These are phyloP conservation scores for Talaromyces liani DNA, from an alignment of 495 filamentous ascomycete genomes.

Conservation along the genomic window DNA sequence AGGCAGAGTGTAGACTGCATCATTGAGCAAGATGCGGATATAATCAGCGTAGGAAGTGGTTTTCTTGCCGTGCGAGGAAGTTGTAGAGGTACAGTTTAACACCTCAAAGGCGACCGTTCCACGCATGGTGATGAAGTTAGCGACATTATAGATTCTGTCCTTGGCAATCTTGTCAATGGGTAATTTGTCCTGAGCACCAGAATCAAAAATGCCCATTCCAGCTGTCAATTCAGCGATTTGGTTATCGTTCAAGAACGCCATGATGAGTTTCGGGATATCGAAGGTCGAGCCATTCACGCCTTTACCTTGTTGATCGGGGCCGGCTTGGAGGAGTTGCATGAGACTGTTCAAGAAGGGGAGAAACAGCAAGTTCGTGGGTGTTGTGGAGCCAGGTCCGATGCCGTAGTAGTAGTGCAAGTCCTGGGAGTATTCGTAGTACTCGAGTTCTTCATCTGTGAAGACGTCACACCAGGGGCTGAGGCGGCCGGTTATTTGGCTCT, in stretches of 20 bases:
- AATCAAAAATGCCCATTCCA: slow-evolving; percentile 49
- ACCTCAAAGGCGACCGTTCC: slow-evolving; percentile 48
- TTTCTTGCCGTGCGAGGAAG: slow-evolving; percentile 2
- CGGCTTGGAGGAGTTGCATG: slow-evolving; percentile 36
- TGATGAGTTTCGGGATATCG: slow-evolving; percentile 38
- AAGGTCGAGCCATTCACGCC: slow-evolving; percentile 29
- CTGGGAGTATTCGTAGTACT: slow-evolving; percentile 50
- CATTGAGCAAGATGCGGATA: slow-evolving; percentile 44
- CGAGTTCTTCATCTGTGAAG: slow-evolving; percentile 44
- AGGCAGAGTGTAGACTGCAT: slow-evolving; percentile 44
- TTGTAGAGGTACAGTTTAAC: slow-evolving; percentile 27
- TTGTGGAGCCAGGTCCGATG: slow-evolving; percentile 42
- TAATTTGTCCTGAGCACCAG: slow-evolving; percentile 37
- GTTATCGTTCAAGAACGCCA: slow-evolving; percentile 51
- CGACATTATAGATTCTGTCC: slow-evolving; percentile 29
- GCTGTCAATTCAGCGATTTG: slow-evolving; percentile 50
- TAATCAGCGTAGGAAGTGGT: slow-evolving; percentile 16
- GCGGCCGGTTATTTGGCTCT: slow-evolving; percentile 49
- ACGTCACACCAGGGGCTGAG: slow-evolving; percentile 46
- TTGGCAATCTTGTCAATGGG: slow-evolving; percentile 28
- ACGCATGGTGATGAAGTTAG: slow-evolving; percentile 47
- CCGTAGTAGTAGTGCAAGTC: slow-evolving; percentile 55
- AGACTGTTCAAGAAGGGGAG: slow-evolving; percentile 43
- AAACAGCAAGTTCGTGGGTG: slow-evolving; percentile 33
- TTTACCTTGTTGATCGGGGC: slow-evolving; percentile 33